phyloP scores from a whole-genome alignment of 2,329 filamentous ascomycete genomes.

The Sporothrix pseudoabietina region DNA sequence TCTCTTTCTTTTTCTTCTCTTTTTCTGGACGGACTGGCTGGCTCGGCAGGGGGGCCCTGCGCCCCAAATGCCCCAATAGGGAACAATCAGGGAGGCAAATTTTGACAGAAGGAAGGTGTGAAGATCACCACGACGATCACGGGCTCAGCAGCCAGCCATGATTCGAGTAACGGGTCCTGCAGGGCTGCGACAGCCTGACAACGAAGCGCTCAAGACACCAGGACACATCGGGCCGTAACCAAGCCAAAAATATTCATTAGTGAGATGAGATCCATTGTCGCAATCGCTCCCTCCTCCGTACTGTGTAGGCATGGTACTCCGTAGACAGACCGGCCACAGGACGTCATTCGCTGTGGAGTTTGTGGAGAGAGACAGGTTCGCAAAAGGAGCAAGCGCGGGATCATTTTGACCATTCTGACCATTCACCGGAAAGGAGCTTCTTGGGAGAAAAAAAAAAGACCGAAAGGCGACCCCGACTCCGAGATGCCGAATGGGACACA shows the following conservation, averaged over 20 bases:
- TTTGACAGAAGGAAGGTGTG: neutral
- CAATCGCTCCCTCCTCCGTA: neutral
- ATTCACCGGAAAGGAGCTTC: neutral
- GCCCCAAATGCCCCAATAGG: conserved; percentile 8
- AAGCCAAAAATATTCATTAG: neutral
- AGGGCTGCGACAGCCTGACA: neutral
- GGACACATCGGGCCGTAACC: neutral
- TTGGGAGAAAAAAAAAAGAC: neutral
- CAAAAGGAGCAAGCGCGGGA: neutral
- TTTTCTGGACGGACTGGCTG: too few relatives aligned
- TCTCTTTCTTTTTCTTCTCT: too few relatives aligned
- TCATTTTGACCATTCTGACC: neutral
- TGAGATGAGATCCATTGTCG: conserved; percentile 4
- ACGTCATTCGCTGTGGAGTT: conserved; percentile 1
- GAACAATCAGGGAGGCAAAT: conserved; percentile 16
- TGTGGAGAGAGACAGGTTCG: conserved; percentile 7
- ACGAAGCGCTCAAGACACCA: neutral
- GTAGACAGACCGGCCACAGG: neutral
- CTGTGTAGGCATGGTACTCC: too few relatives aligned
- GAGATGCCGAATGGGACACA: neutral
- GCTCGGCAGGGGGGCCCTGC: neutral
- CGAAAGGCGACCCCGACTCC: conserved; percentile 24
- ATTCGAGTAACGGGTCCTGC: neutral
- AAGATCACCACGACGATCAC: neutral
- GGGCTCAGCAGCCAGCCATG: neutral